phyloP scores from a whole-genome alignment of 257 asterid species.

The Lithospermum erythrorhizon region DNA sequence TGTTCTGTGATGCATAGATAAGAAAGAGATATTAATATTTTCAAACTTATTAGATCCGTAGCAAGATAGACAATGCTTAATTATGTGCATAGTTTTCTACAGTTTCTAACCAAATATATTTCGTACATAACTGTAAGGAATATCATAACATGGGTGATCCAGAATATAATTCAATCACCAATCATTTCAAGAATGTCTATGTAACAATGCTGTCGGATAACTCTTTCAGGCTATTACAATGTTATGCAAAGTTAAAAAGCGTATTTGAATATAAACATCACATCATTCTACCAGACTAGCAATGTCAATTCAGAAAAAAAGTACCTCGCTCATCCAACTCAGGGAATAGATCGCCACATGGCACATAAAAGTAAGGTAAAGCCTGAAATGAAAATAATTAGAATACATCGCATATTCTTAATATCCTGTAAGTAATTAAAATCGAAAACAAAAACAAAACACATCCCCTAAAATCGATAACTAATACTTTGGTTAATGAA shows the following conservation, averaged over 20 bases:
- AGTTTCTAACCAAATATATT: background rate
- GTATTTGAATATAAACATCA: background rate
- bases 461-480: too few relatives aligned
- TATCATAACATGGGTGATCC: background rate
- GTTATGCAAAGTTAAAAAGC: background rate
- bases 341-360: constrained; percentile 50
- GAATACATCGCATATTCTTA: background rate
- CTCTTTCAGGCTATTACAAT: background rate
- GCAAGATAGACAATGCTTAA: background rate
- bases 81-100: background rate
- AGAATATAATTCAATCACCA: background rate
- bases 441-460: constrained; percentile 1
- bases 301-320: constrained; percentile 1
- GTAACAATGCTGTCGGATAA: background rate
- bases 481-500: too few relatives aligned
- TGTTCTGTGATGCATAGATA: background rate
- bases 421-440: constrained; percentile 5
- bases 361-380: constrained; percentile 73
- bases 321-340: constrained; percentile 51
- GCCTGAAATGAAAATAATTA: constrained; percentile 38
- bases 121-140: background rate
- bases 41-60: background rate
- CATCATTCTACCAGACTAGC: background rate
- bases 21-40: background rate
- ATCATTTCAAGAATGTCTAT: too few relatives aligned